Percentiles rank a stretch among this genome's conserved stretches.
These are phyloP conservation scores for Chaetoceros muelleri DNA, from an alignment of 108 stramenopile genomes.

Conservation along the genomic window DNA sequence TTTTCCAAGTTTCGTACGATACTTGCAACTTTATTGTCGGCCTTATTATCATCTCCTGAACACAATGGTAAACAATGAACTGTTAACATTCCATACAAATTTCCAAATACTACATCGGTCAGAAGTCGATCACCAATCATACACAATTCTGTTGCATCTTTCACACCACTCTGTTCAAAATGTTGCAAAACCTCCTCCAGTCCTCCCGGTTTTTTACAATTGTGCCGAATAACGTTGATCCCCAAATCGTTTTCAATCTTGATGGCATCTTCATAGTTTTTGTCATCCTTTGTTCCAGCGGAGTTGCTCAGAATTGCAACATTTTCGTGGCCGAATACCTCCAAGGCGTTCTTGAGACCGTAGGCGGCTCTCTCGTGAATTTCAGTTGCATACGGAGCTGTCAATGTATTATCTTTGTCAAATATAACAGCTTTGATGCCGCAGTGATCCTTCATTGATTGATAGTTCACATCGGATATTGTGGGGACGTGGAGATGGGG, in stretches of 20 bases:
- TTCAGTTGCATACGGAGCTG: constrained; percentile 75
- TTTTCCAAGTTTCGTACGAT: constrained; percentile 63
- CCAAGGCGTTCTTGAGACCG: constrained; percentile 52
- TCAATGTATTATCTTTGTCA: constrained; percentile 94
- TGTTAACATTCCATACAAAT: constrained; percentile 88
- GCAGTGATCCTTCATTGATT: constrained; percentile 54
- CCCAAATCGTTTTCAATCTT: constrained; percentile 72
- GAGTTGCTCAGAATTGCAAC: constrained; percentile 89
- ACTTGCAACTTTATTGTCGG: constrained; percentile 63
- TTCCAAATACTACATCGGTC: constrained; percentile 92
- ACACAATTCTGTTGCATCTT: constrained; percentile 62
- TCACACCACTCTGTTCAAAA: constrained; percentile 41
- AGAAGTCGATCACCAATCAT: constrained; percentile 91
- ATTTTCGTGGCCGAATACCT: constrained; percentile 56
- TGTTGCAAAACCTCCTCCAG: constrained; percentile 68
- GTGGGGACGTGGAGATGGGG: constrained; percentile 70
- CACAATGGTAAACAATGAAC: constrained; percentile 78
- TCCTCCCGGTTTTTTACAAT: constrained; percentile 88
- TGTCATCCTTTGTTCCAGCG: constrained; percentile 86
- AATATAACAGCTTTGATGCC: constrained; percentile 75
- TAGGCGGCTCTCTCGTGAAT: constrained; percentile 49
- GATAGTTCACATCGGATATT: constrained; percentile 72
- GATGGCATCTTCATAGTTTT: constrained; percentile 53
- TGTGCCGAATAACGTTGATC: constrained; percentile 80
- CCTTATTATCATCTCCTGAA: constrained; percentile 48